Conservation (phyloP, 1,284 basidiomycete species). For the Afroboletus lepidellus region DNA sequence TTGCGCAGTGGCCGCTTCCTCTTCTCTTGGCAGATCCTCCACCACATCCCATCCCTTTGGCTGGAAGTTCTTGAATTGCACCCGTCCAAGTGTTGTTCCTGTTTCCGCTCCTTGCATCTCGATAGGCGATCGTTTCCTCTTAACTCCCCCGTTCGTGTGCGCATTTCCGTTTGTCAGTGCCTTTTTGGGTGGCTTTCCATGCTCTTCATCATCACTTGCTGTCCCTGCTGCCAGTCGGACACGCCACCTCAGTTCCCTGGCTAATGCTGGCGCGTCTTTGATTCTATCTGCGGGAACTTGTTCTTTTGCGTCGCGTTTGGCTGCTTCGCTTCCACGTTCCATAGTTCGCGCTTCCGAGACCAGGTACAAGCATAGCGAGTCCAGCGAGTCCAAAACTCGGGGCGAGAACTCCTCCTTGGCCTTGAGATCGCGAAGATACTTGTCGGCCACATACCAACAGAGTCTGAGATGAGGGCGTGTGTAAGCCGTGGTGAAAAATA, state of each 20-base stretch:
- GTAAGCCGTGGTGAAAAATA: slow-evolving; percentile 2
- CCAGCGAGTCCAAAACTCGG: slow-evolving; percentile 72
- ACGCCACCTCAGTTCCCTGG: slow-evolving; percentile 82
- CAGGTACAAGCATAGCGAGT: slow-evolving; percentile 72
- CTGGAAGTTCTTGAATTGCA: slow-evolving; percentile 62
- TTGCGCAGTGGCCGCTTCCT: slow-evolving; percentile 37
- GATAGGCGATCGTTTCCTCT: slow-evolving; percentile 52
- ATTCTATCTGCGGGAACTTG: slow-evolving; percentile 79
- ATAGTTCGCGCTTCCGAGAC: slow-evolving; percentile 72
- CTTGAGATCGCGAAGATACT: slow-evolving; percentile 71
- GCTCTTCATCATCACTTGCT: slow-evolving; percentile 66
- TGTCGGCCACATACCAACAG: slow-evolving; percentile 88
- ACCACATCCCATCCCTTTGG: slow-evolving; percentile 63
- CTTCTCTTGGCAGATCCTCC: slow-evolving; percentile 42
- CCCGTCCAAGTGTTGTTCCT: slow-evolving; percentile 28
- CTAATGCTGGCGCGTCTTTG: slow-evolving; percentile 74
- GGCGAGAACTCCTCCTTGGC: slow-evolving; percentile 54
- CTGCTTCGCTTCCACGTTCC: slow-evolving; percentile 60
- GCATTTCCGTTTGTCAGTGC: slow-evolving; percentile 30
- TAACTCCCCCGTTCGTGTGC: slow-evolving; percentile 37
- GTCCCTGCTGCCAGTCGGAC: slow-evolving; percentile 64
- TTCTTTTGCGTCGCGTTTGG: slow-evolving; percentile 73
- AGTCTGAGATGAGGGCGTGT: slow-evolving; percentile 47
- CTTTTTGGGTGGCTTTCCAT: slow-evolving; percentile 30
- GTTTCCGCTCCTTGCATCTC: slow-evolving; percentile 26